Evolutionary conservation across 495 filamentous ascomycete genomes (phyloP).

Genomic region (Mycothermus thermophilus): DNA sequence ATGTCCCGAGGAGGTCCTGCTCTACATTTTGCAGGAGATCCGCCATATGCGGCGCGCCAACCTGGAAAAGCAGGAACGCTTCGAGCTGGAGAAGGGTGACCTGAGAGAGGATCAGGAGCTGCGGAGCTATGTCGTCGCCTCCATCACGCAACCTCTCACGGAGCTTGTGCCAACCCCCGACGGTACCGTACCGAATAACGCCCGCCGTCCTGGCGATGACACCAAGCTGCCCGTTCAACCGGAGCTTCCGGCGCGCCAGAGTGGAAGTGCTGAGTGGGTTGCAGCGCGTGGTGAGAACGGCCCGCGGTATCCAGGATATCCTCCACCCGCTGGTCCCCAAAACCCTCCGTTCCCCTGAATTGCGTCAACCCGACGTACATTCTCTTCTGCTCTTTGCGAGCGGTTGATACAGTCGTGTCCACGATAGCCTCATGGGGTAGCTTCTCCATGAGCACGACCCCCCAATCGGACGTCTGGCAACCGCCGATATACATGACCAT

Average conservation of each 20-base stretch:
- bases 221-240: slow-evolving; percentile 34
- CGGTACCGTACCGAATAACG: slow-evolving; percentile 4
- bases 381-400: no score
- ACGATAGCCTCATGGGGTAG: no score
- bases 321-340: slow-evolving; percentile 23
- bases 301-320: slow-evolving; percentile 23
- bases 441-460: no score
- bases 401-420: no score
- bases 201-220: slow-evolving; percentile 21
- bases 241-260: slow-evolving; percentile 43
- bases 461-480: no score
- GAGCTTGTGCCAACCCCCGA: slow-evolving; percentile 27
- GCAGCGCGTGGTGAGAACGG: slow-evolving; percentile 44
- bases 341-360: slow-evolving; percentile 16
- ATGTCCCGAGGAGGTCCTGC: slow-evolving; percentile 74
- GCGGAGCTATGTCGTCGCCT: slow-evolving; percentile 52
- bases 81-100: slow-evolving; percentile 78
- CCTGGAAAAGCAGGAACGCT: slow-evolving; percentile 64
- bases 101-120: slow-evolving; percentile 75
- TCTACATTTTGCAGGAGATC: slow-evolving; percentile 84
- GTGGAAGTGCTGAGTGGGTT: slow-evolving; percentile 51
- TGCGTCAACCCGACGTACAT: not conserved
- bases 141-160: slow-evolving; percentile 48
- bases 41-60: slow-evolving; percentile 64
- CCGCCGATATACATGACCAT: no score